Conservation (phyloP, 2,329 filamentous ascomycete genomes). For the Microdochium nivale region DNA sequence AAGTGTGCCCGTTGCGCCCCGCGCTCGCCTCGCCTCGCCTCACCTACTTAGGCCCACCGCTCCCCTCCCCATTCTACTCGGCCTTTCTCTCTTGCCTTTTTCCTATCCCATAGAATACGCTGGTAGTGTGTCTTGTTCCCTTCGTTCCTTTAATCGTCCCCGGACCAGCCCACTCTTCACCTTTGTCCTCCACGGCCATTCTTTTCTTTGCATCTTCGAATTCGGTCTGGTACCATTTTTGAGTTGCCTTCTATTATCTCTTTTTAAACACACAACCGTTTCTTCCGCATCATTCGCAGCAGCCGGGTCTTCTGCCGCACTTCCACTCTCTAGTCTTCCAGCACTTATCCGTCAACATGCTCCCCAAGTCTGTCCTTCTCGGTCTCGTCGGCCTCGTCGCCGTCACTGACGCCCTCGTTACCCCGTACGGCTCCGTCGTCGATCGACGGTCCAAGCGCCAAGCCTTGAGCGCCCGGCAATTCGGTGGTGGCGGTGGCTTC, state of each 20-base stretch:
- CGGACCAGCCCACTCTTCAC: constrained; percentile 22
- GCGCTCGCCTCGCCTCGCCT: constrained; percentile 14
- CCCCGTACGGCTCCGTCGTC: constrained; percentile 25
- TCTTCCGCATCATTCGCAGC: constrained; percentile 8
- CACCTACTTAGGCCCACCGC: constrained; percentile 22
- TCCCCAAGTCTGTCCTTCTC: constrained; percentile 39
- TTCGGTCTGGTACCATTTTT: constrained; percentile 44
- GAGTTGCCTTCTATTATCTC: constrained; percentile 7
- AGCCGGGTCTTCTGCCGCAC: constrained; percentile 6
- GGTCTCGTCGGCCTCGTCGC: constrained; percentile 38
- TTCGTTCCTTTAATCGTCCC: constrained; percentile 32
- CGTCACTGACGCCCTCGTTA: constrained; percentile 33
- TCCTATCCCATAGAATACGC: constrained; percentile 32
- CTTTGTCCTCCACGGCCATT: constrained; percentile 34
- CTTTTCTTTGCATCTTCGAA: constrained; percentile 27
- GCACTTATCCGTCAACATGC: constrained; percentile 32
- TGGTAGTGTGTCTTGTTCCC: constrained; percentile 40
- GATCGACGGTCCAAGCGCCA: constrained; percentile 10
- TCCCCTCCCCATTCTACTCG: constrained; percentile 15
- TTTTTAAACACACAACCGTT: constrained; percentile 3
- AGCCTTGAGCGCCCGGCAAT: constrained; percentile 31
- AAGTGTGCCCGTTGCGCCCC: not conserved
- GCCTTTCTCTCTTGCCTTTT: constrained; percentile 18
- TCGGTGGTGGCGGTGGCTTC: constrained; percentile 7
- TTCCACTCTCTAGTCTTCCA: constrained; percentile 8